Conservation (phyloP, 768 basidiomycete genomes). For the Hygrophorus pudorinus region DNA sequence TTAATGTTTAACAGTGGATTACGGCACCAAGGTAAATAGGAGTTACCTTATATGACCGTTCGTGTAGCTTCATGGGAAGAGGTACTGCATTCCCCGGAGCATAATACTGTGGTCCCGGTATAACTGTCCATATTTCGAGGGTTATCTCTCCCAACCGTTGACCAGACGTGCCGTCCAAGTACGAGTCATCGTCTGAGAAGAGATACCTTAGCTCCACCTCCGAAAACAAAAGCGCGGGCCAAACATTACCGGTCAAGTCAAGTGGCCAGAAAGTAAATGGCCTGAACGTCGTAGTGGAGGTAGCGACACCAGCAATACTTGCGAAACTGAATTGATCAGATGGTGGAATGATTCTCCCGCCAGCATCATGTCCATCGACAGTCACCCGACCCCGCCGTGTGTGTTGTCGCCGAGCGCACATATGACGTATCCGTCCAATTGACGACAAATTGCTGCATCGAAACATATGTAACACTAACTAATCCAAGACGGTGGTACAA, state of each 20-base stretch:
- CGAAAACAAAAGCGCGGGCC: slow-evolving; percentile 3
- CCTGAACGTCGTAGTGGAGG: too few relatives aligned
- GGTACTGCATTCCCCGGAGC: neutral
- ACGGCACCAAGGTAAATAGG: neutral
- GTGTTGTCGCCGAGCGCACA: neutral
- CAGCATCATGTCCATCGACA: neutral
- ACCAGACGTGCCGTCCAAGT: neutral
- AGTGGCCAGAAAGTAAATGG: neutral
- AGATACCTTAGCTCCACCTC: neutral
- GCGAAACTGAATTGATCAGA: too few relatives aligned
- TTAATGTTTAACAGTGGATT: neutral
- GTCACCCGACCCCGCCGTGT: neutral
- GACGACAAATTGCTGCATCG: neutral
- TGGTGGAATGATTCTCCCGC: too few relatives aligned
- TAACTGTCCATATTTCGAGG: slow-evolving; percentile 5
- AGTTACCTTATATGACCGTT: slow-evolving; percentile 17
- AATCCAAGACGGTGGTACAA: too few relatives aligned
- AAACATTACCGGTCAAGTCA: slow-evolving; percentile 4
- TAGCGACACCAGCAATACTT: too few relatives aligned
- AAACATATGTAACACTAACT: neutral
- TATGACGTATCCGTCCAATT: neutral
- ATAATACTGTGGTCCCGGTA: slow-evolving; percentile 3
- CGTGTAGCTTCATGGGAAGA: slow-evolving; percentile 12
- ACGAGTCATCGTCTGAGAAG: slow-evolving; percentile 8
- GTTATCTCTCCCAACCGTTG: slow-evolving; percentile 6